phyloP scores from a whole-genome alignment of 805 yeast genomes.

The Candida schatavii region DNA sequence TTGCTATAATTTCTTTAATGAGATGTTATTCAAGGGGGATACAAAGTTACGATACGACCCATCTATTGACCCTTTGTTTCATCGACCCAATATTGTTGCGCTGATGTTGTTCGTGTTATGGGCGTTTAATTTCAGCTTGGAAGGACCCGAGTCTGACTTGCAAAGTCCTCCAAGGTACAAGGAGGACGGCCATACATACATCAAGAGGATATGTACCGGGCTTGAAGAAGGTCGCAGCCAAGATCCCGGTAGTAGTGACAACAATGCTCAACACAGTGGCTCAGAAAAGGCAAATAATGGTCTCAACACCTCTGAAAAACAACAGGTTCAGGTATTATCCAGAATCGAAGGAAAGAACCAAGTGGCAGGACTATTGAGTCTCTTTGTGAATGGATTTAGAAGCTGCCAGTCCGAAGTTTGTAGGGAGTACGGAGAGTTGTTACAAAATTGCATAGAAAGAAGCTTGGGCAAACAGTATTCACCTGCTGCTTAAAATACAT shows the following conservation, averaged over 20 bases:
- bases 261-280: too few species aligned
- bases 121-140: conserved; percentile 47
- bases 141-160: conserved; percentile 43
- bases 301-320: conserved; percentile 41
- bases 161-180: conserved; percentile 25
- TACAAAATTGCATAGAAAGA: conserved; percentile 53
- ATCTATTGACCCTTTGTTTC: conserved; percentile 45
- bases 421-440: conserved; percentile 51
- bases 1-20: conserved; percentile 59
- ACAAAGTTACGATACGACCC: conserved; percentile 47
- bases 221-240: conserved; percentile 33
- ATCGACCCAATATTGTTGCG: conserved; percentile 40
- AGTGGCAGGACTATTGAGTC: conserved; percentile 53
- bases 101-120: conserved; percentile 46
- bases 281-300: too few species aligned
- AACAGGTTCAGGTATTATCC: conserved; percentile 39
- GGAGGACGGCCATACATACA: conserved; percentile 51
- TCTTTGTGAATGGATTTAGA: conserved; percentile 34
- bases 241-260: conserved; percentile 12
- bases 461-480: conserved; percentile 46
- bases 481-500: conserved; percentile 6
- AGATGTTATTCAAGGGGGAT: conserved; percentile 57
- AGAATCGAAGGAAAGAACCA: conserved; percentile 43
- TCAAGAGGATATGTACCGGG: conserved; percentile 47
- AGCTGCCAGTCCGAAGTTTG: conserved; percentile 56